phyloP scores from a whole-genome alignment of 441 rosid species.

The Breynia disticha region DNA sequence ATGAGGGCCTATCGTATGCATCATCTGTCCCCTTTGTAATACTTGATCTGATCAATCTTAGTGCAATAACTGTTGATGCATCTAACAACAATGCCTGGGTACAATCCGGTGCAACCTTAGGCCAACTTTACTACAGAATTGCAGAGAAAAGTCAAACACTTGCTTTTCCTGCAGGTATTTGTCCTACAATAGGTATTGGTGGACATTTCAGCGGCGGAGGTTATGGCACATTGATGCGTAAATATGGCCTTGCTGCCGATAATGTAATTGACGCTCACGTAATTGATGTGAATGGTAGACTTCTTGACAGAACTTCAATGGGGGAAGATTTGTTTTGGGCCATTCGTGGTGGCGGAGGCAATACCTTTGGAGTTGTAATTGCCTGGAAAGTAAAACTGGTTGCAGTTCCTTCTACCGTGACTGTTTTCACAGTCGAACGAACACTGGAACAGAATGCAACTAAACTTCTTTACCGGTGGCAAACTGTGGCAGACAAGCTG shows the following conservation, averaged over 20 bases:
- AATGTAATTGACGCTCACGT: conserved; percentile 44
- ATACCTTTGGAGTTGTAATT: conserved; percentile 40
- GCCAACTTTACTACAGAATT: conserved; percentile 46
- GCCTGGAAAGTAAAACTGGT: conserved; percentile 49
- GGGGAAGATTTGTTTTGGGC: conserved; percentile 66
- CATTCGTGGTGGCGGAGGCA: conserved; percentile 60
- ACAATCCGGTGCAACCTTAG: conserved; percentile 41
- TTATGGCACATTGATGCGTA: conserved; percentile 46
- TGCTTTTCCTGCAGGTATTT: conserved; percentile 53
- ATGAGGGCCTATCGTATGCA: conserved; percentile 52
- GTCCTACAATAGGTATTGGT: conserved; percentile 49
- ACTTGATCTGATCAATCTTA: conserved; percentile 36
- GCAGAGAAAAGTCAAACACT: conserved; percentile 33
- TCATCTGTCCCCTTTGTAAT: conserved; percentile 41
- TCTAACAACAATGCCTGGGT: conserved; percentile 37
- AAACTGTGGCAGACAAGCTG: conserved; percentile 28
- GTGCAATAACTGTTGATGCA: conserved; percentile 26
- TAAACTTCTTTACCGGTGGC: conserved; percentile 40
- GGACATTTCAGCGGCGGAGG: conserved; percentile 68
- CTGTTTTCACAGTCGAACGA: conserved; percentile 34
- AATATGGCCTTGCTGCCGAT: conserved; percentile 47
- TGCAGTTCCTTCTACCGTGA: conserved; percentile 39
- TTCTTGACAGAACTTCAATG: conserved; percentile 40
- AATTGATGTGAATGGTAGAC: conserved; percentile 37
- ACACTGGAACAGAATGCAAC: conserved; percentile 30